Evolutionary conservation across 768 basidiomycete species (phyloP), one percentile per base, ranked within the genome.

Genomic region (Collybiopsis luxurians): DNA sequence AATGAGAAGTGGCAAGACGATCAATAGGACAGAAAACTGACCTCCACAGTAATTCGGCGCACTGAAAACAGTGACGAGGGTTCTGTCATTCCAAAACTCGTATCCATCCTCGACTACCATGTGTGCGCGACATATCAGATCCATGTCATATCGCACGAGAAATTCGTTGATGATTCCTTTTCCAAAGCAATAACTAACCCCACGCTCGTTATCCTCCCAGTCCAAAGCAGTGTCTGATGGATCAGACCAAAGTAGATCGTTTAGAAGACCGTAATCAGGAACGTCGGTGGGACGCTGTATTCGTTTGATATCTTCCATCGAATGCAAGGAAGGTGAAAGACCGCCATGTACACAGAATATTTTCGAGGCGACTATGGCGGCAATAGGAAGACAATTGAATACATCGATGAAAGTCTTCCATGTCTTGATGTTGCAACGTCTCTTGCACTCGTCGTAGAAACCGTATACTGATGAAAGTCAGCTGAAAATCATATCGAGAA

Each of bases 321-420:
- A 83, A 69, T 93, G 87, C 43, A 96, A 79, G 17, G 92, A 93
- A 21, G 94, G 94, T 9, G 93, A 95, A 38, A 99, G 83, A 19
- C 97, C 95, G 30, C 94, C 92, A 66, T 99, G 97, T 13, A 99
- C 97, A 68, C 97, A 98, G 74, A 99, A 99, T 67, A 99, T 99
- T 79, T 99, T 99, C 64, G 93, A 94, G 7, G 96, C 97, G 48
- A 99, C 97, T 67, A 99, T 91, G 30, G 97, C 95, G 39, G 96
- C 95, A 66, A 99, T 98, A 49, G 97, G 97, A 12, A 99, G 84
- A 67, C 95, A 95, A 74, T 99, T 98, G 83, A 99, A 99, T 57
- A 98, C 96, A 75, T 99, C 97, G 71, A 98, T 92, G 72, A 99
- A 98, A 2, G 94, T 95, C 76, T 96, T 98, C 97, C 97, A 99